Conservation (phyloP, 2,329 filamentous ascomycete genomes). For the Colletotrichum spinosum region DNA sequence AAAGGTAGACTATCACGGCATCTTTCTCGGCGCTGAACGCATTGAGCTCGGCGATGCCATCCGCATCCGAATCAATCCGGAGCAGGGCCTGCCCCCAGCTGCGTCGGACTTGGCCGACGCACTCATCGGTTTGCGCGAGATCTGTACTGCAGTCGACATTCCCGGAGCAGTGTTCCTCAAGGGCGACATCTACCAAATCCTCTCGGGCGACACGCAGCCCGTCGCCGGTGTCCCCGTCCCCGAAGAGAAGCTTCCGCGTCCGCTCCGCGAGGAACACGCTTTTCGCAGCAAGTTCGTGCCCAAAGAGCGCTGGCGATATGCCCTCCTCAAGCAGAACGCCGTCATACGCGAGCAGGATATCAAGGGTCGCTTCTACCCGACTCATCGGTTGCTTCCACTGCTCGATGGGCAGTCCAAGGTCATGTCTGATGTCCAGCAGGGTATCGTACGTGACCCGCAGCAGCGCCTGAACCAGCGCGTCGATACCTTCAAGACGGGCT, state of each 20-base stretch:
- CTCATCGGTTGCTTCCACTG: conserved; percentile 63
- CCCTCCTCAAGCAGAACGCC: conserved; percentile 57
- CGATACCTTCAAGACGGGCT: conserved; percentile 52
- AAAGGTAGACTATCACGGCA: conserved; percentile 55
- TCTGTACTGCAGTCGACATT: conserved; percentile 50
- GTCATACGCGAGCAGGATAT: conserved; percentile 60
- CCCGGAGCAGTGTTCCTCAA: conserved; percentile 54
- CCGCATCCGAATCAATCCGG: conserved; percentile 55
- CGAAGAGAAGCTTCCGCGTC: conserved; percentile 53
- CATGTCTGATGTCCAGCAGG: conserved; percentile 51
- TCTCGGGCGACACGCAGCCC: conserved; percentile 40
- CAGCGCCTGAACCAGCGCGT: conserved; percentile 66
- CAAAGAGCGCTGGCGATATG: conserved; percentile 50
- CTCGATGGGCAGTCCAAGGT: conserved; percentile 48
- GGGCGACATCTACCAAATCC: conserved; percentile 53
- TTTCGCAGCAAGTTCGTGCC: conserved; percentile 53
- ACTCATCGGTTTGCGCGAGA: conserved; percentile 54
- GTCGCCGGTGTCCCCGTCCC: conserved; percentile 42
- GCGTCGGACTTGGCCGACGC: conserved; percentile 42
- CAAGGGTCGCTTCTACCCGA: conserved; percentile 69
- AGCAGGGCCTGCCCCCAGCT: conserved; percentile 39
- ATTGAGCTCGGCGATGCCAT: conserved; percentile 61
- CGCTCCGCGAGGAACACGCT: conserved; percentile 52
- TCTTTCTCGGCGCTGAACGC: conserved; percentile 64
- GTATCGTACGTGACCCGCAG: conserved; percentile 57